Evolutionary conservation across 768 basidiomycete species (phyloP).

Genomic region (Boletellus emodensis): DNA sequence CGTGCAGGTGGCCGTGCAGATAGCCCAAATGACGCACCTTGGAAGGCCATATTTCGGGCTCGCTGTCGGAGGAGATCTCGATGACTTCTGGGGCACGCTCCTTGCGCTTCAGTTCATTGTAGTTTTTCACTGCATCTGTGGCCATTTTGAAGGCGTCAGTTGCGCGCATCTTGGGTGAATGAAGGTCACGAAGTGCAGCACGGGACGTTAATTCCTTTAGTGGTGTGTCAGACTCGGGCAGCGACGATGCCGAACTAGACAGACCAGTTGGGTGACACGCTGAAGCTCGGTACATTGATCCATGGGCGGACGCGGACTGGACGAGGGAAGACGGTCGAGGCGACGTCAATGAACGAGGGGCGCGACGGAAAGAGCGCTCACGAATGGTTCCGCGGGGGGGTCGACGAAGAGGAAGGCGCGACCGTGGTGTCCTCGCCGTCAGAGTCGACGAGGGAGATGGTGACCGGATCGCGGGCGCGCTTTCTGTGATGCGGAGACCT

Average conservation of each 20-base stretch:
- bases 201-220: conserved; percentile 25
- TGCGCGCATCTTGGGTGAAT: conserved; percentile 21
- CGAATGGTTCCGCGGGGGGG: background rate
- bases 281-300: conserved; percentile 21
- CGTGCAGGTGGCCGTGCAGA: background rate
- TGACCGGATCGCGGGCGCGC: conserved; percentile 6
- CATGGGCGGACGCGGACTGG: background rate
- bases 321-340: background rate
- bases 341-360: background rate
- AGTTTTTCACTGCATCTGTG: conserved; percentile 4
- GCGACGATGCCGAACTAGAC: background rate
- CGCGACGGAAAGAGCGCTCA: background rate
- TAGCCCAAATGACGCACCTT: conserved; percentile 15
- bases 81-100: conserved; percentile 14
- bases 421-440: conserved; percentile 8
- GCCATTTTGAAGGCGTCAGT: conserved; percentile 17
- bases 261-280: conserved; percentile 20
- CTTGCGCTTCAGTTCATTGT: conserved; percentile 23
- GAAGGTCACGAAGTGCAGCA: conserved; percentile 5
- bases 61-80: conserved; percentile 30
- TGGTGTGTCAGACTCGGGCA: conserved; percentile 5
- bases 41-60: conserved; percentile 15
- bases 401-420: conserved; percentile 6
- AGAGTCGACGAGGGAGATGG: conserved; percentile 16
- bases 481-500: conserved; percentile 11